Percentiles rank a stretch among this genome's conserved stretches.
phyloP scores from a whole-genome alignment of 345 rosid genomes.

The sweet orange (Citrus sinensis) region DNA sequence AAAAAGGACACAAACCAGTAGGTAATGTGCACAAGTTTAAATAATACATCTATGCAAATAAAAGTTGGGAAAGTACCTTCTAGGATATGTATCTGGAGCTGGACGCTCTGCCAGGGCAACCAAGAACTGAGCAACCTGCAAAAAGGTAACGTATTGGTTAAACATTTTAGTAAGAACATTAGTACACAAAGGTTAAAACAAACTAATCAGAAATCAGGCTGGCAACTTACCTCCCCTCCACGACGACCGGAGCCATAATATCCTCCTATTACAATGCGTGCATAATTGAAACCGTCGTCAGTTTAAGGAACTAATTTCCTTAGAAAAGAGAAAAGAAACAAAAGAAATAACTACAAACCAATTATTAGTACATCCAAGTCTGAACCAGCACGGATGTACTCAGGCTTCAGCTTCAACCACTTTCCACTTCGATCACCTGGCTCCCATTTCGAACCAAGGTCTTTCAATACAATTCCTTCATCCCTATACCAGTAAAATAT shows the following conservation, averaged over 20 bases:
- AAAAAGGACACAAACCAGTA: neutral
- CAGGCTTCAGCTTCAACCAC: constrained; percentile 97
- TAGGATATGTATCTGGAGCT: constrained; percentile 62
- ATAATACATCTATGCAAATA: neutral
- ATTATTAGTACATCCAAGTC: constrained; percentile 93
- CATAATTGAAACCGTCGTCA: neutral
- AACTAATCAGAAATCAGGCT: constrained; percentile 9
- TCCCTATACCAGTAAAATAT: constrained; percentile 40
- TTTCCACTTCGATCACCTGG: constrained; percentile 97
- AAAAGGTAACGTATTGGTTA: neutral
- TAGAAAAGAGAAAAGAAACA: constrained; percentile 3
- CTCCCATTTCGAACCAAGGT: constrained; percentile 94
- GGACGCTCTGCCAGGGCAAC: constrained; percentile 82
- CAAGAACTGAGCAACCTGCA: constrained; percentile 90
- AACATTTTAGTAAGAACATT: too few species aligned
- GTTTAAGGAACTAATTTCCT: constrained; percentile 15
- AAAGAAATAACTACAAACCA: constrained; percentile 42
- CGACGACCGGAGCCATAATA: constrained; percentile 96
- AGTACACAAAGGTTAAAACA: neutral
- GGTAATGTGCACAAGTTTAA: neutral
- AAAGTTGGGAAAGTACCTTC: constrained; percentile 42
- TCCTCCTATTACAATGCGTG: constrained; percentile 57
- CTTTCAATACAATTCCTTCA: constrained; percentile 89
- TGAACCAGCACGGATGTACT: constrained; percentile 76
- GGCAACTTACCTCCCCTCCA: constrained; percentile 72